phyloP scores from a whole-genome alignment of 768 basidiomycete species.

The Leccinellum albellum region DNA sequence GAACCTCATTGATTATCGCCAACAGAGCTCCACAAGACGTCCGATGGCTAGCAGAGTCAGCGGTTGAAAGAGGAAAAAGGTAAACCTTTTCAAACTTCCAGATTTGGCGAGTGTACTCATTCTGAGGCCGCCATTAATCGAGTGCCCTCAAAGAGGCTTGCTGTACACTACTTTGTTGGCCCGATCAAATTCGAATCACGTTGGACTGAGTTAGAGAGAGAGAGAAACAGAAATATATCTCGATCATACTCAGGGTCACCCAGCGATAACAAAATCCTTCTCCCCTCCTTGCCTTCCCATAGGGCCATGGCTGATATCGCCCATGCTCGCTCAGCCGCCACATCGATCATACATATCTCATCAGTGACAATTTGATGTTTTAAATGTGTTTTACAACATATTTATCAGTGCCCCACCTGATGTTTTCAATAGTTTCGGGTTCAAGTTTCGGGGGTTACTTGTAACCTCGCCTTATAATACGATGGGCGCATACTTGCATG shows the following conservation, averaged over 20 bases:
- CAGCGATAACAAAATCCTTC: not conserved
- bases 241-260: not conserved
- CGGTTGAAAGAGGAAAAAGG: too few relatives aligned
- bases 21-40: too few relatives aligned
- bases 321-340: conserved; percentile 12
- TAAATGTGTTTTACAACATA: not conserved
- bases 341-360: not conserved
- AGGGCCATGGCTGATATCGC: not conserved
- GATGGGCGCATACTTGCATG: not conserved
- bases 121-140: too few relatives aligned
- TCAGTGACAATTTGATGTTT: not conserved
- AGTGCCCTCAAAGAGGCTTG: too few relatives aligned
- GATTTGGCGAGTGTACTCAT: too few relatives aligned
- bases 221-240: not conserved
- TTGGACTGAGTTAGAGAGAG: not conserved
- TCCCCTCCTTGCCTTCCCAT: not conserved
- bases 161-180: not conserved
- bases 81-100: too few relatives aligned
- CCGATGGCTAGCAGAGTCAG: too few relatives aligned
- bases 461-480: not conserved
- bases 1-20: too few relatives aligned
- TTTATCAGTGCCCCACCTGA: not conserved
- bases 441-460: not conserved
- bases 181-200: not conserved
- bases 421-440: not conserved